Base-by-base conservation (phyloP, 169 alveolate genomes). In the Plasmodium malariae region DNA sequence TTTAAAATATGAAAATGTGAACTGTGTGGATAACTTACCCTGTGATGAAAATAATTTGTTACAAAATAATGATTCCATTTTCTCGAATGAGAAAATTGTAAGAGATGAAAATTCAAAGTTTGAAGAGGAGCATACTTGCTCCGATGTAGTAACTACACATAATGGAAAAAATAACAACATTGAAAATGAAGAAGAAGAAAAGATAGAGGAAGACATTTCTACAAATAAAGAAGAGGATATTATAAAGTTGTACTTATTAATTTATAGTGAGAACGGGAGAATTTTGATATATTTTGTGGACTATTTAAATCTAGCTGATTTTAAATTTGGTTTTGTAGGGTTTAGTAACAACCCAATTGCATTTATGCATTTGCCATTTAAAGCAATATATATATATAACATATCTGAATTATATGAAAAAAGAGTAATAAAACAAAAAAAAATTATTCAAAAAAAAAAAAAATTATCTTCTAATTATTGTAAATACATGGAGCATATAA, bases 371-470 rank as follows among this genome's bases (percentile, higher is more conserved):
- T 17, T 86, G 14, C 74, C 92, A 28, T 69, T 40, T 40, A 86
- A 86, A 59, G 32, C 72, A 26, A 6, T 30, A 12, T 36, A 55
- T 37, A 65, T 86, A 57, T 37, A 54, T 40, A 59, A 86, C 26
- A 55, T 48, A 14, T 26, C 92, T 43, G 87, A 68, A 37, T 21
- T 69, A 2, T 72, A 55, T 5, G 21, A n/a, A 19, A 55, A 70
- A 30, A 86, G 92, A 48, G 87, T 70, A 34, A 69, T 36, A 60
- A 86, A 70, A 26, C 92, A 86, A 24, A 69, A 69, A 59, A 36
- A 43, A 69, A 65, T 86, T 12, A 69, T 86, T 30, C 45, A 69
- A 54, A 86, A 86, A 49, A 86, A 86, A 21, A 86, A 68, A 65
- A 63, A 57, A 71, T n/a, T n/a, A 55, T 86, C 92, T 9, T n/a